These are phyloP conservation scores for Aureoboletus auriporus DNA, from an alignment of 768 basidiomycete species.

Conservation along the genomic window DNA sequence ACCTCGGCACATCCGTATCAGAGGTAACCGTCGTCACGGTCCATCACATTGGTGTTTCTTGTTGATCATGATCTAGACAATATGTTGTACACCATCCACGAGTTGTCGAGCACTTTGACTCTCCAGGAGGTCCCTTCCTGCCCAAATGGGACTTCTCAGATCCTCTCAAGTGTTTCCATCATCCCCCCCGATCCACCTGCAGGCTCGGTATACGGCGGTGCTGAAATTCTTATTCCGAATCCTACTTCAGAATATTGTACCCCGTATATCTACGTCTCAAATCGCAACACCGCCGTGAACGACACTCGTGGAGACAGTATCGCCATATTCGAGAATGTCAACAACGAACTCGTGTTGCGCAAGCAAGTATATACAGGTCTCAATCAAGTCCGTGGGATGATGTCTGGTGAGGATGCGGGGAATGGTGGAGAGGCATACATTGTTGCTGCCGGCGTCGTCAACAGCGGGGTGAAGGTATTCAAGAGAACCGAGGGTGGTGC, in stretches of 20 bases:
- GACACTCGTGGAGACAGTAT: slow-evolving; percentile 60
- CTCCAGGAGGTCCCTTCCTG: slow-evolving; percentile 46
- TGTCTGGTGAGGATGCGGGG: slow-evolving; percentile 42
- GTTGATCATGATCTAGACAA: slow-evolving; percentile 34
- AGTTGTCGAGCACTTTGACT: slow-evolving; percentile 52
- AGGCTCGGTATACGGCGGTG: slow-evolving; percentile 44
- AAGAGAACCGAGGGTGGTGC: neutral
- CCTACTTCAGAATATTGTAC: slow-evolving; percentile 42
- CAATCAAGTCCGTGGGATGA: slow-evolving; percentile 64
- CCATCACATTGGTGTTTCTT: neutral
- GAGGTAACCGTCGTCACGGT: slow-evolving; percentile 19
- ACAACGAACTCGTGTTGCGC: slow-evolving; percentile 37
- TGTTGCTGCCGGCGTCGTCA: slow-evolving; percentile 42
- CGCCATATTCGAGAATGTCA: slow-evolving; percentile 51
- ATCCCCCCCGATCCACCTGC: slow-evolving; percentile 39
- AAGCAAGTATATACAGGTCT: slow-evolving; percentile 62
- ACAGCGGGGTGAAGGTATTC: neutral
- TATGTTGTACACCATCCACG: slow-evolving; percentile 51
- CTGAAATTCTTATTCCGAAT: slow-evolving; percentile 59
- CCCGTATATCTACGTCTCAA: slow-evolving; percentile 63
- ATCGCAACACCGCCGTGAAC: slow-evolving; percentile 53
- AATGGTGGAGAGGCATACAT: slow-evolving; percentile 49
- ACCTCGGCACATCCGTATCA: slow-evolving; percentile 48
- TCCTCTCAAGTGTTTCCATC: slow-evolving; percentile 49
- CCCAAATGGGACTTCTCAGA: slow-evolving; percentile 47